A percentile compares a stretch with the other conserved stretches of the same genome.
Conservation (phyloP, 2,329 filamentous ascomycete species). For the Fusarium nelsonii region DNA sequence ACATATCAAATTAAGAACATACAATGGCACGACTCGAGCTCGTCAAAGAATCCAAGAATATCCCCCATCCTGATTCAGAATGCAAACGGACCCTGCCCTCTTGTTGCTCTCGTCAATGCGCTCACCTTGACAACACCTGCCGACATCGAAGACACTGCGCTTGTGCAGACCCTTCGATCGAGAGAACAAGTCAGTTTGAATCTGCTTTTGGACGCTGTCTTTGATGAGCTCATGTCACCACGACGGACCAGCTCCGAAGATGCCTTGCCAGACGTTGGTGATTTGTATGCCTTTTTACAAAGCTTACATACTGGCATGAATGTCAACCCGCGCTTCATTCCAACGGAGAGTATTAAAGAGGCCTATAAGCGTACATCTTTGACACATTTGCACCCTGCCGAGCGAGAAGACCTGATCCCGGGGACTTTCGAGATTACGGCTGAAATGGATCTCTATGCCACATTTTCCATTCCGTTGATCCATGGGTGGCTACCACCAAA, state of each 20-base stretch:
- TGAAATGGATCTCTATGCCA: constrained; percentile 92
- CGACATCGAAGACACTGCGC: constrained; percentile 70
- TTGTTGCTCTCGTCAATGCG: constrained; percentile 93
- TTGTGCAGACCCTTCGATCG: constrained; percentile 81
- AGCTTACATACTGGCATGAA: constrained; percentile 97
- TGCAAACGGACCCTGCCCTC: constrained; percentile 91
- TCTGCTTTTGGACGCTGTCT: constrained; percentile 86
- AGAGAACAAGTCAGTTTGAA: constrained; percentile 91
- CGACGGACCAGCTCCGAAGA: constrained; percentile 72
- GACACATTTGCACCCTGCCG: constrained; percentile 64
- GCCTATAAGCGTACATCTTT: constrained; percentile 66
- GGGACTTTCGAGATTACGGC: constrained; percentile 88
- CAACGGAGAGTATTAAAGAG: constrained; percentile 62
- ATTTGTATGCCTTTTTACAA: constrained; percentile 88
- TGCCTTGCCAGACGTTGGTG: constrained; percentile 84
- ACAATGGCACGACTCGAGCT: constrained; percentile 79
- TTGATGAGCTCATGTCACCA: constrained; percentile 91
- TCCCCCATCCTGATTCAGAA: constrained; percentile 94
- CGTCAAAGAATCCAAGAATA: constrained; percentile 72
- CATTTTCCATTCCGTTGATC: constrained; percentile 88
- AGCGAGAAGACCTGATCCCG: constrained; percentile 63
- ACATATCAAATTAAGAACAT: constrained; percentile 96
- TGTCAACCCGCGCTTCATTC: constrained; percentile 90
- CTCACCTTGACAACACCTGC: constrained; percentile 84
- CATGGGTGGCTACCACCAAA: constrained; percentile 90